Conservation (phyloP, 1,139 yeast species). For the Tardiomyces blankii region DNA sequence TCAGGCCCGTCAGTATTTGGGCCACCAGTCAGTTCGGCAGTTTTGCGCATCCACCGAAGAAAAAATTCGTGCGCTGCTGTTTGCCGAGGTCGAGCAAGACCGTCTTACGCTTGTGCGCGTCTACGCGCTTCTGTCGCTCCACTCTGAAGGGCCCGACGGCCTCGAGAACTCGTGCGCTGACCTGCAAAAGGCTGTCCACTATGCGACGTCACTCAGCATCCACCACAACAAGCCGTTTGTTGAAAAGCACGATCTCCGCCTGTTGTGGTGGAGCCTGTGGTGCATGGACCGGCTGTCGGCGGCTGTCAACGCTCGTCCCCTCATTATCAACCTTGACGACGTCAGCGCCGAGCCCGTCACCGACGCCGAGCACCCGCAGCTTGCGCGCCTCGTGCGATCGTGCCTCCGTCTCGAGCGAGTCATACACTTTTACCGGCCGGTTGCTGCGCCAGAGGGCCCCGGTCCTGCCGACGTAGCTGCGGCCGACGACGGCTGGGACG, state of each 20-base stretch:
- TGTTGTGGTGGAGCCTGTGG: constrained; percentile 34
- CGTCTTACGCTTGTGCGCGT: constrained; percentile 29
- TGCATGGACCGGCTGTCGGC: constrained; percentile 32
- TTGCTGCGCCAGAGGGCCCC: constrained; percentile 6
- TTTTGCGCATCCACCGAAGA: constrained; percentile 24
- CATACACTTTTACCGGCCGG: constrained; percentile 28
- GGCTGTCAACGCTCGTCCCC: constrained; percentile 30
- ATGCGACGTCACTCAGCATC: constrained; percentile 30
- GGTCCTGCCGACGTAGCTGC: constrained; percentile 1
- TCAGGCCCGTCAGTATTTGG: constrained; percentile 24
- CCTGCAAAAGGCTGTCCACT: constrained; percentile 28
- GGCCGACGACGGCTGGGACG: not conserved
- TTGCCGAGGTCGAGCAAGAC: constrained; percentile 34
- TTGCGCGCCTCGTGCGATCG: constrained; percentile 23
- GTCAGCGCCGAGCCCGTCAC: constrained; percentile 26
- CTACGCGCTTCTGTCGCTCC: constrained; percentile 23
- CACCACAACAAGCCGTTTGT: constrained; percentile 28
- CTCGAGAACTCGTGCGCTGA: constrained; percentile 31
- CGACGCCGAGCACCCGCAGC: constrained; percentile 14
- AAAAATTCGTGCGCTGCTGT: constrained; percentile 32
- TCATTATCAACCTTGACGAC: constrained; percentile 29
- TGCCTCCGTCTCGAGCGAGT: constrained; percentile 27
- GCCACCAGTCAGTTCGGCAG: constrained; percentile 23
- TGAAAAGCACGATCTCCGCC: constrained; percentile 22
- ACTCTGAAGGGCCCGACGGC: constrained; percentile 30